Percentiles rank a stretch among this genome's conserved stretches.
Evolutionary conservation across 441 rosid genomes (phyloP).

Genomic region (Lepidium campestre): DNA sequence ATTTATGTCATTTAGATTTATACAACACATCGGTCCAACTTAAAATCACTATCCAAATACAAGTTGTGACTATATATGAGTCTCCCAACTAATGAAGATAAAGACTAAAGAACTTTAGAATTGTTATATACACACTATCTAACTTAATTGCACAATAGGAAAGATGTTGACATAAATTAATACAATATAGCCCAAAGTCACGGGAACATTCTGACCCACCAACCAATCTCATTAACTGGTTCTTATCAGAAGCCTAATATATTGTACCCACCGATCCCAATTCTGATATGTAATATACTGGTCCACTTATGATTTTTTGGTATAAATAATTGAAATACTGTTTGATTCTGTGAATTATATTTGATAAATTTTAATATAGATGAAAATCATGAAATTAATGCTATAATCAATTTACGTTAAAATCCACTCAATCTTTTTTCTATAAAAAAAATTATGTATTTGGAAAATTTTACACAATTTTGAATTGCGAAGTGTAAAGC

Average conservation of each 20-base stretch:
- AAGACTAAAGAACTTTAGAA: not conserved
- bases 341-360: not conserved
- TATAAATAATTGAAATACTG: not conserved
- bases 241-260: not conserved
- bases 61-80: conserved; percentile 14
- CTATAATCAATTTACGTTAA: too few relatives aligned
- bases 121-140: not conserved
- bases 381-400: too few relatives aligned
- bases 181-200: conserved; percentile 9
- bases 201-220: conserved; percentile 17
- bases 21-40: conserved; percentile 3
- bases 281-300: not conserved
- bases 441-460: too few relatives aligned
- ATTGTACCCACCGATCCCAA: not conserved
- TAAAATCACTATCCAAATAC: conserved; percentile 2
- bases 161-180: not conserved
- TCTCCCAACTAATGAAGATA: conserved; percentile 18
- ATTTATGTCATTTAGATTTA: conserved; percentile 1
- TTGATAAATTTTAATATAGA: not conserved
- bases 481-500: too few relatives aligned
- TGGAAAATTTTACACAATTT: too few relatives aligned
- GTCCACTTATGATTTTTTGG: not conserved
- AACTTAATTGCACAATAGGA: not conserved
- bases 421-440: too few relatives aligned
- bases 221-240: not conserved